Evolutionary conservation across 306 rosid genomes (phyloP).

Genomic region (Casuarina glauca): DNA sequence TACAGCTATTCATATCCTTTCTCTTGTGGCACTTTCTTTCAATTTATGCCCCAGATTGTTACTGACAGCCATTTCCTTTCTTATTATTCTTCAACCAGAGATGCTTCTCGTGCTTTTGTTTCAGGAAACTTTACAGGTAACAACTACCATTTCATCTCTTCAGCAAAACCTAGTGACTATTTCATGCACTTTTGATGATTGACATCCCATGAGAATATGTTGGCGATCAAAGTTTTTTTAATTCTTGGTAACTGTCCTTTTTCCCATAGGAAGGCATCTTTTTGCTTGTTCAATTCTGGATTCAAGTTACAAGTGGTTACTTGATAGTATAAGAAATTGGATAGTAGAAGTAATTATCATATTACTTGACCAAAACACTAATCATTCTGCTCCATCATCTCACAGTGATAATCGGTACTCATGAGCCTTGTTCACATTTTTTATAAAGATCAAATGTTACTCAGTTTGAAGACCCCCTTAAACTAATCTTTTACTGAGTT

Average conservation of each 20-base stretch:
- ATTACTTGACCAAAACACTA: background rate
- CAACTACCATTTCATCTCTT: background rate
- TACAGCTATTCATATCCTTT: background rate
- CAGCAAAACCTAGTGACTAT: background rate
- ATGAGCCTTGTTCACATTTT: background rate
- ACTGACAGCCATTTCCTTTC: conserved; percentile 19
- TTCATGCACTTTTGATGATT: background rate
- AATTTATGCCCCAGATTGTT: background rate
- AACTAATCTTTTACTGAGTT: too few relatives aligned
- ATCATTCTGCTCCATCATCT: background rate
- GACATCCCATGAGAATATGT: background rate
- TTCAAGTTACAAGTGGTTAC: background rate
- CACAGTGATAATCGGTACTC: background rate
- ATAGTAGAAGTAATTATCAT: background rate
- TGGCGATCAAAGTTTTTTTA: background rate
- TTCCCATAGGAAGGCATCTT: background rate
- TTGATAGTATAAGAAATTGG: background rate
- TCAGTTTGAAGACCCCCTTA: too few relatives aligned
- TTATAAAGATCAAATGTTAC: background rate
- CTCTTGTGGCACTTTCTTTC: background rate
- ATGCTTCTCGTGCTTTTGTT: conserved; percentile 97
- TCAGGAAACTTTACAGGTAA: conserved; percentile 98
- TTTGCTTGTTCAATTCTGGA: background rate
- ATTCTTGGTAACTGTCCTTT: background rate
- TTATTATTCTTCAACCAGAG: conserved; percentile 47